Conservation (phyloP, 2,329 filamentous ascomycete genomes). For the Talaromyces sp. region DNA sequence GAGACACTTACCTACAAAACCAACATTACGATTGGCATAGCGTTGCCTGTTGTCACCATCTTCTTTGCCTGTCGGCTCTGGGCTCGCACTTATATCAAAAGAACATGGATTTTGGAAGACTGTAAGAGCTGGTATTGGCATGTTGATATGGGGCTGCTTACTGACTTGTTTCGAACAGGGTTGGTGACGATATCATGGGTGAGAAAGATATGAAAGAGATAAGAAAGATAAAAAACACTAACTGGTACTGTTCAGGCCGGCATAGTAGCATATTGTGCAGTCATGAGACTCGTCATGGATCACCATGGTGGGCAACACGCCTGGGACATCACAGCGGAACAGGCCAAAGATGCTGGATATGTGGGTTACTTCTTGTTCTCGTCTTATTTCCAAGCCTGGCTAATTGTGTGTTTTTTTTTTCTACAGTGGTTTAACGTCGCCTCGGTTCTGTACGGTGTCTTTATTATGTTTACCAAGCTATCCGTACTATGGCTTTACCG, state of each 20-base stretch:
- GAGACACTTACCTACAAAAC: constrained; percentile 3
- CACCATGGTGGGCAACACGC: constrained; percentile 11
- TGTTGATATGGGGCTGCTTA: background rate
- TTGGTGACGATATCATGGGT: constrained; percentile 10
- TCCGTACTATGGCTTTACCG: constrained; percentile 18
- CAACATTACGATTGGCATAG: constrained; percentile 10
- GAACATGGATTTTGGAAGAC: constrained; percentile 10
- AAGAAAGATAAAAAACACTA: background rate
- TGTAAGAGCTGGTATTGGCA: background rate
- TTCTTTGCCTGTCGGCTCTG: constrained; percentile 7
- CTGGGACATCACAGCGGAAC: constrained; percentile 8
- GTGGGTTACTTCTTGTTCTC: background rate
- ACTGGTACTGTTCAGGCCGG: background rate
- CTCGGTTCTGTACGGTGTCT: constrained; percentile 16
- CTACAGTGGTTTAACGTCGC: constrained; percentile 12
- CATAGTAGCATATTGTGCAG: background rate
- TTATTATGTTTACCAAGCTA: constrained; percentile 19
- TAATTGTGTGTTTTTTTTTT: background rate
- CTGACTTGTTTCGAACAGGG: background rate
- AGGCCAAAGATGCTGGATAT: constrained; percentile 8
- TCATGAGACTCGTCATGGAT: constrained; percentile 5
- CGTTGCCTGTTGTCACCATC: constrained; percentile 2
- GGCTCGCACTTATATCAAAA: constrained; percentile 5
- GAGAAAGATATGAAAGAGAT: background rate
- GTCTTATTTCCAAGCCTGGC: background rate